Evolutionary conservation across 177 flowering plant genomes (phyloP).

Genomic region (Vitis hybrid): DNA sequence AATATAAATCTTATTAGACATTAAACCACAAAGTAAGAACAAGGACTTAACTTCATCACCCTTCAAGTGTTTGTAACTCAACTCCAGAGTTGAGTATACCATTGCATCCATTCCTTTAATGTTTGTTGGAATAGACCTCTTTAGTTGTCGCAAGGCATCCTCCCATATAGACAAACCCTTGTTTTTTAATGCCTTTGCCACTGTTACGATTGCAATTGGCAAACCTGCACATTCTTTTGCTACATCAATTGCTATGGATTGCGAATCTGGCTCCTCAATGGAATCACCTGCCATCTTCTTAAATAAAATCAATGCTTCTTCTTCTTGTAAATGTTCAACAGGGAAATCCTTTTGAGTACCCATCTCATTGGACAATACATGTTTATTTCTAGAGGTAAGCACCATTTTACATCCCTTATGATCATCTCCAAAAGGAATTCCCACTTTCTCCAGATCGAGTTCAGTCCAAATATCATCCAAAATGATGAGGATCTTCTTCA

Average conservation of each 20-base stretch:
- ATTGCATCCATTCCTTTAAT: neutral
- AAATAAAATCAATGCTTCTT: conserved; percentile 34
- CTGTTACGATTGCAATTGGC: conserved; percentile 30
- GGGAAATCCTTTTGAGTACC: neutral
- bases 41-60: no score
- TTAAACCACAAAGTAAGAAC: no score
- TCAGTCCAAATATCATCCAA: conserved; percentile 9
- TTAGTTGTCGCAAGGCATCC: conserved; percentile 25
- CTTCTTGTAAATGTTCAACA: conserved; percentile 9
- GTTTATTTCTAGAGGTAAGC: conserved; percentile 14
- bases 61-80: no score
- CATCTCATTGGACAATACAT: conserved; percentile 15
- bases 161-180: conserved; percentile 15
- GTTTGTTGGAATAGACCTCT: neutral
- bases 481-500: neutral
- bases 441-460: conserved; percentile 20
- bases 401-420: conserved; percentile 13
- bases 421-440: conserved; percentile 12
- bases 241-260: conserved; percentile 12
- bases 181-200: conserved; percentile 22
- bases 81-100: no score
- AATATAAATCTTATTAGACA: no score
- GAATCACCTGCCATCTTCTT: conserved; percentile 15
- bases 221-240: conserved; percentile 27
- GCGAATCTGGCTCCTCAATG: conserved; percentile 6